These are phyloP conservation scores for Podila epigama DNA, from an alignment of 192 early-diverging fungal species.

Conservation along the genomic window DNA sequence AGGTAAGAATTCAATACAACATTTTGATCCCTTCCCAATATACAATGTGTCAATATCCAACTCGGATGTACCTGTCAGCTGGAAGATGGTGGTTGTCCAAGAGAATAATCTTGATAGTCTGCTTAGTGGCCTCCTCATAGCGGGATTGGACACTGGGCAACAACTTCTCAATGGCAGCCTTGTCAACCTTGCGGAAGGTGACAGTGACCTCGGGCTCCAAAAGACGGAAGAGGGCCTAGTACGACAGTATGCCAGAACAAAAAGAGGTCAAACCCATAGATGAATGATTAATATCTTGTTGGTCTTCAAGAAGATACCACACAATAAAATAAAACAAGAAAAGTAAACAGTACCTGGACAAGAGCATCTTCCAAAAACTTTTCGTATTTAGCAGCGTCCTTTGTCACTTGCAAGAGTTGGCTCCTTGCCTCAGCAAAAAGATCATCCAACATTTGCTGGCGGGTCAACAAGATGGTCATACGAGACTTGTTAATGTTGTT, in stretches of 20 bases:
- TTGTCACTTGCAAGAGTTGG: slow-evolving; percentile 64
- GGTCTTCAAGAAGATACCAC: no score
- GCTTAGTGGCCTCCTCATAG: slow-evolving; percentile 66
- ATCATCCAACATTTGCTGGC: slow-evolving; percentile 86
- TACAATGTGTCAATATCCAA: neutral
- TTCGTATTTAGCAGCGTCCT: slow-evolving; percentile 67
- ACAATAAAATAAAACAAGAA: neutral
- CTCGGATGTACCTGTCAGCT: slow-evolving; percentile 59
- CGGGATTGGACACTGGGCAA: slow-evolving; percentile 54
- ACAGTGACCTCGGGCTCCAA: slow-evolving; percentile 81
- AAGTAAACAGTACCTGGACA: slow-evolving; percentile 66
- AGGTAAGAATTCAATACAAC: neutral
- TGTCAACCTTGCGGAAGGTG: slow-evolving; percentile 76
- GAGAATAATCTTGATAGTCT: slow-evolving; percentile 57
- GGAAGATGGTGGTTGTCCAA: slow-evolving; percentile 72
- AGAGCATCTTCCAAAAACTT: slow-evolving; percentile 75
- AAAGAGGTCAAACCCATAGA: no score
- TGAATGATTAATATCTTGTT: no score
- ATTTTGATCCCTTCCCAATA: neutral
- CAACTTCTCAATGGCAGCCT: slow-evolving; percentile 64
- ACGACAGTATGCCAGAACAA: no score
- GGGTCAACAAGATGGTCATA: slow-evolving; percentile 84
- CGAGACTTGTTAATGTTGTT: slow-evolving; percentile 97
- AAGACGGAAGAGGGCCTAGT: slow-evolving; percentile 85
- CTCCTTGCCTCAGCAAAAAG: slow-evolving; percentile 77